Base-by-base conservation (phyloP, 169 alveolate genomes). In the Ichthyophthirius multifiliis region DNA sequence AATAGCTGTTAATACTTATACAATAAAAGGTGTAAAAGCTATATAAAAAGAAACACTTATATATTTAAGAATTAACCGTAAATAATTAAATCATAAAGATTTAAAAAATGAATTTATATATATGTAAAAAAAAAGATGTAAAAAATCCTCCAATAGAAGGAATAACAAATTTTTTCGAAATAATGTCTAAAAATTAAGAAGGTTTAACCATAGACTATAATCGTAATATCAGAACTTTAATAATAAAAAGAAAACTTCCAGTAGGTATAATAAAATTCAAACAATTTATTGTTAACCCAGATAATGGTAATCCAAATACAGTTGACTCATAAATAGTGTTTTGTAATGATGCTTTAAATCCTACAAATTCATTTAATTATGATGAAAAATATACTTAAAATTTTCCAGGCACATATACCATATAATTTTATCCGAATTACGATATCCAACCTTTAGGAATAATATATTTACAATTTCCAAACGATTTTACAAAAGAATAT, bases 271-370 rank as follows among this genome's bases (percentile, higher is more conserved):
- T 78, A 13, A 43, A 63, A 10, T 78, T 78, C 44, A 78, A 78
- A 30, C 23, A 78, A 10, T 78, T 78, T 44, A 65, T 5, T 32
- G 73, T 78, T 45, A 27, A 35, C 20, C 84, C 84, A 39, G 84
- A 78, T 78, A 78, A 78, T 65, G 84, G 84, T 55, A 44, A 74
- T n/a, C 84, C 84, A 4, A n/a, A n/a, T n/a, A n/a, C n/a, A n/a
- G n/a, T n/a, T n/a, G n/a, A n/a, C n/a, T n/a, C n/a, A n/a, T n/a
- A n/a, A n/a, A n/a, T n/a, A n/a, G n/a, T n/a, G n/a, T n/a, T n/a
- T n/a, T n/a, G n/a, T n/a, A n/a, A n/a, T n/a, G n/a, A n/a, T n/a
- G n/a, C n/a, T n/a, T n/a, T n/a, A n/a, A n/a, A n/a, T n/a, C n/a
- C n/a, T n/a, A 18, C 84, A 15, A 55, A 55, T 7, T 39, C 71